A percentile compares a stretch with the other conserved stretches of the same genome.
Evolutionary conservation across 805 yeast species (phyloP).

Genomic region (Yamadazyma phyllophila): DNA sequence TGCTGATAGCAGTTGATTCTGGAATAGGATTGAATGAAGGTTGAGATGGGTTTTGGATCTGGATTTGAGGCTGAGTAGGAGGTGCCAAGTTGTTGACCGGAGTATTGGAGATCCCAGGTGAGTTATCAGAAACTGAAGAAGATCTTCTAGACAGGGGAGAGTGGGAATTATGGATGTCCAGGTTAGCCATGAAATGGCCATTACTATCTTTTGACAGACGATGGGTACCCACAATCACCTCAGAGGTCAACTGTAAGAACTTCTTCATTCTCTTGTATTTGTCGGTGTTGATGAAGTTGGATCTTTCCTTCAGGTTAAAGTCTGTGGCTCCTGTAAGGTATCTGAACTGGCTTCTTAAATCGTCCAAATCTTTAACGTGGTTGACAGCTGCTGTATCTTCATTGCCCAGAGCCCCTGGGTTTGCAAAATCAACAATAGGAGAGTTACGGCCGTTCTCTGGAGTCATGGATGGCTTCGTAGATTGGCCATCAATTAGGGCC

Average conservation of each 20-base stretch:
- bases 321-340: constrained; percentile 17
- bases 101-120: constrained; percentile 5
- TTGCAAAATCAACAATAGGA: constrained; percentile 13
- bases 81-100: neutral
- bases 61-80: constrained; percentile 2
- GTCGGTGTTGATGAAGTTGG: constrained; percentile 72
- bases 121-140: constrained; percentile 6
- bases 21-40: constrained; percentile 18
- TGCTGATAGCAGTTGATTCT: constrained; percentile 17
- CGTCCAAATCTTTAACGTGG: constrained; percentile 9
- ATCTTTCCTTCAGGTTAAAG: constrained; percentile 29
- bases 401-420: neutral
- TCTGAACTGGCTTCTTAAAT: constrained; percentile 27
- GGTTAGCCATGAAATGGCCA: constrained; percentile 9
- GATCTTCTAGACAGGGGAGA: constrained; percentile 8
- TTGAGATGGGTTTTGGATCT: neutral
- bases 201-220: constrained; percentile 32
- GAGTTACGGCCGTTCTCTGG: constrained; percentile 13
- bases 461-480: constrained; percentile 8
- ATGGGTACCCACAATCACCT: constrained; percentile 77
- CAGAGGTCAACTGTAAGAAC: constrained; percentile 78
- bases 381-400: neutral
- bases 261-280: constrained; percentile 70
- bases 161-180: neutral
- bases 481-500: constrained; percentile 22